Base-by-base conservation (phyloP, 257 asterid genomes). In the Eustoma russellianum region DNA sequence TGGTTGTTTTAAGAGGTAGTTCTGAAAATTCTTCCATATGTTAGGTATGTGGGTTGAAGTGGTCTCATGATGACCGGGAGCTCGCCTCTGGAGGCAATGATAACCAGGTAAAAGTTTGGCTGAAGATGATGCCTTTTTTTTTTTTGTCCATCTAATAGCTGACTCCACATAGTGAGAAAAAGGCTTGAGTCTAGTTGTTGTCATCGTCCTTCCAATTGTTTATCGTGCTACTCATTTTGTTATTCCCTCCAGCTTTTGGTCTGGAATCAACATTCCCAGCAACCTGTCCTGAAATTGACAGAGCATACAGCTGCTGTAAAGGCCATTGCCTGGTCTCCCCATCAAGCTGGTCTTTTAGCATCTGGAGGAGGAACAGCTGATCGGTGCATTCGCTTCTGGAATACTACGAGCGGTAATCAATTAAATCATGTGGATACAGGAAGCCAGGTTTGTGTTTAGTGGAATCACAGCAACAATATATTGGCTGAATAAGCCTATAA, bases 331-430 rank as follows among this genome's bases (percentile, higher is more conserved):
- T 88, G 99, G 99, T 92, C 99, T 13, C 99, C 97, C 46, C 97
- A 92, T 67, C 94, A 88, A 49, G 81, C 59, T n/a, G 83, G 97
- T 15, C 81, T 88, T 65, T 76, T 88, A 24, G 97, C 97, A 5
- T 92, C 97, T 1, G 99, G 99, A 17, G 99, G 97, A 51, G 99
- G 99, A 57, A 92, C 99, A 34, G 99, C 95, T 24, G 99, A 92
- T 63, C 83, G 97, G 9, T 85, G 99, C 77, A 92, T 92, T 67
- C 93, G 99, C 28, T 92, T 92, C 65, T 92, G 99, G 99, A 92
- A 85, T 57, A 92, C 99, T 13, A 64, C 78, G 0, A 85, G 80
- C 18, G 95, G 99, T 64, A 81, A 77, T 78, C 97, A 88, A 41
- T 53, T 88, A 52, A 88, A 84, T 33, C 77, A 82, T 41, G 57